Percentiles rank a stretch among this genome's conserved stretches.
Evolutionary conservation across 352 stramenopile species (phyloP).

Genomic region (Pythium guiyangense): DNA sequence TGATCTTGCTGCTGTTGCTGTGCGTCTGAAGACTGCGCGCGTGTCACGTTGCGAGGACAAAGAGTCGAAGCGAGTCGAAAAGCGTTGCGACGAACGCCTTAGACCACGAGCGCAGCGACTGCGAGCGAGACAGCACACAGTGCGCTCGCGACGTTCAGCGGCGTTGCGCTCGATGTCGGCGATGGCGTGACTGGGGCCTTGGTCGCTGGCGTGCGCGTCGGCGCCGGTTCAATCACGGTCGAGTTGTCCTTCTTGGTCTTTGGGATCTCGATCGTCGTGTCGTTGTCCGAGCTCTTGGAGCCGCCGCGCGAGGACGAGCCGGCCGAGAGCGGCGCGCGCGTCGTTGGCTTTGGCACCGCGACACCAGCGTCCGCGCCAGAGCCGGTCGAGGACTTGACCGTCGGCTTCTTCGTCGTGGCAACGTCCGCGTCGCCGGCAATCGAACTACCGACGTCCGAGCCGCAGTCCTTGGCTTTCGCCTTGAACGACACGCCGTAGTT

Average conservation of each 20-base stretch:
- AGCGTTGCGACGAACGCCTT: not conserved
- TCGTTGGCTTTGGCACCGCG: conserved; percentile 2
- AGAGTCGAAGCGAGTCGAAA: not conserved
- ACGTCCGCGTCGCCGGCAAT: not conserved
- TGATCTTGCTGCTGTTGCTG: no score
- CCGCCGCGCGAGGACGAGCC: not conserved
- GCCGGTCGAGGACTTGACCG: conserved; percentile 5
- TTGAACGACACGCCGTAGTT: conserved; percentile 48
- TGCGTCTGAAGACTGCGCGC: no score
- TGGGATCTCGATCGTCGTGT: conserved; percentile 10
- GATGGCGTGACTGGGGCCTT: conserved; percentile 1
- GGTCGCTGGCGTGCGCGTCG: conserved; percentile 2
- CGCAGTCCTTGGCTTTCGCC: conserved; percentile 45
- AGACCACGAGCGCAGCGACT: conserved; percentile 11
- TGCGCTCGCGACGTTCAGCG: conserved; percentile 5
- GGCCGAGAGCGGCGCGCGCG: not conserved
- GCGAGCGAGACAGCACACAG: conserved; percentile 14
- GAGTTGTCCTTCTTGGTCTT: conserved; percentile 5
- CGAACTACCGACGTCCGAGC: conserved; percentile 1
- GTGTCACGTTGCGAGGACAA: no score
- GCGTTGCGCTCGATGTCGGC: conserved; percentile 6
- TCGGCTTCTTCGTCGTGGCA: not conserved
- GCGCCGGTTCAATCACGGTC: conserved; percentile 6
- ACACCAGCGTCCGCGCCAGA: conserved; percentile 15
- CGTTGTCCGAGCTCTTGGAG: not conserved